These are phyloP conservation scores for Colletotrichum neosansevieriae DNA, from an alignment of 2,329 filamentous ascomycete species.

Conservation along the genomic window DNA sequence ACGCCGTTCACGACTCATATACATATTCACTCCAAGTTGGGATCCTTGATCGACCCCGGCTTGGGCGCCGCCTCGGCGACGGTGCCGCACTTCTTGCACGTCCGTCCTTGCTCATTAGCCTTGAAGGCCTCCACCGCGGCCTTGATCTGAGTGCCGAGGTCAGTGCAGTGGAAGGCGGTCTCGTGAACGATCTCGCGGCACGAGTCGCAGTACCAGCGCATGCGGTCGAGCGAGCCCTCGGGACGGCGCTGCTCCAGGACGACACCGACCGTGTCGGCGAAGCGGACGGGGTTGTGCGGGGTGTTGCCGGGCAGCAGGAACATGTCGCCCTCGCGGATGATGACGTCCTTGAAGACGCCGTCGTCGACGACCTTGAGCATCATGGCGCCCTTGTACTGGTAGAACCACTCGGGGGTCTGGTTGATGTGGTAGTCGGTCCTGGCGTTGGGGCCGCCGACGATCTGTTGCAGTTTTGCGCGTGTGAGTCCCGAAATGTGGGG, in stretches of 20 bases:
- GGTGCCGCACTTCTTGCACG: conserved; percentile 80
- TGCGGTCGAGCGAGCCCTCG: conserved; percentile 75
- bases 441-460: conserved; percentile 95
- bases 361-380: conserved; percentile 89
- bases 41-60: conserved; percentile 69
- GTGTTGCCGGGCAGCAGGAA: conserved; percentile 93
- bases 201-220: conserved; percentile 89
- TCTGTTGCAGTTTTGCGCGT: conserved; percentile 57
- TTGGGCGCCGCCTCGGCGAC: conserved; percentile 79
- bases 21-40: conserved; percentile 60
- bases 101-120: conserved; percentile 74
- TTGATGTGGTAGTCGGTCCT: conserved; percentile 99
- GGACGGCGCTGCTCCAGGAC: conserved; percentile 90
- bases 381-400: conserved; percentile 95
- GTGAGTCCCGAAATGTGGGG: background rate
- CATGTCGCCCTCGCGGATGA: conserved; percentile 93
- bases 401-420: conserved; percentile 96
- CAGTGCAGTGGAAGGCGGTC: conserved; percentile 86
- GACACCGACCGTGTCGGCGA: conserved; percentile 92
- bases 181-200: conserved; percentile 85
- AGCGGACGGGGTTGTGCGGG: conserved; percentile 96
- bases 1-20: background rate
- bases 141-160: conserved; percentile 96
- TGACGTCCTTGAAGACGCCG: conserved; percentile 80
- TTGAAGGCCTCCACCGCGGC: conserved; percentile 87